Percentiles rank a stretch among this genome's conserved stretches.
These are phyloP conservation scores for Sporormia fimetaria DNA, from an alignment of 495 filamentous ascomycete species.

Conservation along the genomic window DNA sequence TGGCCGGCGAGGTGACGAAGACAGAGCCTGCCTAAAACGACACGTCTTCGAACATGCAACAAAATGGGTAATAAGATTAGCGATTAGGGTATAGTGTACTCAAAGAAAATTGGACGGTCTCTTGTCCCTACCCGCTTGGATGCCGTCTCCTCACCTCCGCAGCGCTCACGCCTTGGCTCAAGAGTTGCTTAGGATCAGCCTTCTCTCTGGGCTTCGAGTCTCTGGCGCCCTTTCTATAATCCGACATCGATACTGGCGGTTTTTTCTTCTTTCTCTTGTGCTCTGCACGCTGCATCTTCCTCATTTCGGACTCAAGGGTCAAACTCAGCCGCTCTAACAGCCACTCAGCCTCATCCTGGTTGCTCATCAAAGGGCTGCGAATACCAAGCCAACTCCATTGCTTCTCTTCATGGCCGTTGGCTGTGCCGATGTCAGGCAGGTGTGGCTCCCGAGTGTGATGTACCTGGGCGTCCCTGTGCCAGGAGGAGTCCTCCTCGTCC, in stretches of 20 bases:
- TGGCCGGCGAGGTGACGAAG: no score
- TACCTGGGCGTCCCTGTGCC: slow-evolving; percentile 24
- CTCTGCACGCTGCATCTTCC: slow-evolving; percentile 14
- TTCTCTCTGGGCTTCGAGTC: no score
- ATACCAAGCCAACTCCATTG: slow-evolving; percentile 71
- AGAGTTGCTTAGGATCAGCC: no score
- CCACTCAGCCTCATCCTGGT: slow-evolving; percentile 68
- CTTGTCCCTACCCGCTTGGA: no score
- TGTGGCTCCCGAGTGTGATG: slow-evolving; percentile 6
- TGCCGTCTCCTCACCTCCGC: no score
- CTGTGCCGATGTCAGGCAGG: slow-evolving; percentile 13
- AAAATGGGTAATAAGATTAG: no score
- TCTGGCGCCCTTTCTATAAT: background rate
- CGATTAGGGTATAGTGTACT: no score
- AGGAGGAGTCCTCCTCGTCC: slow-evolving; percentile 40
- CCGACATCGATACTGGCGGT: background rate
- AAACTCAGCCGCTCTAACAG: slow-evolving; percentile 55
- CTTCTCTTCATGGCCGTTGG: slow-evolving; percentile 27
- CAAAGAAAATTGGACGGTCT: no score
- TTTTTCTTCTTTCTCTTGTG: background rate
- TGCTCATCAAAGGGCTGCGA: slow-evolving; percentile 61
- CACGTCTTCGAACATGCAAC: no score
- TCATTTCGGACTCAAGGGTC: slow-evolving; percentile 53
- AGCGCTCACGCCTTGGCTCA: no score
- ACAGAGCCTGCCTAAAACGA: no score